A percentile compares a stretch with the other conserved stretches of the same genome.
These are phyloP conservation scores for Tylopilus intermedius DNA, from an alignment of 768 basidiomycete genomes.

Conservation along the genomic window DNA sequence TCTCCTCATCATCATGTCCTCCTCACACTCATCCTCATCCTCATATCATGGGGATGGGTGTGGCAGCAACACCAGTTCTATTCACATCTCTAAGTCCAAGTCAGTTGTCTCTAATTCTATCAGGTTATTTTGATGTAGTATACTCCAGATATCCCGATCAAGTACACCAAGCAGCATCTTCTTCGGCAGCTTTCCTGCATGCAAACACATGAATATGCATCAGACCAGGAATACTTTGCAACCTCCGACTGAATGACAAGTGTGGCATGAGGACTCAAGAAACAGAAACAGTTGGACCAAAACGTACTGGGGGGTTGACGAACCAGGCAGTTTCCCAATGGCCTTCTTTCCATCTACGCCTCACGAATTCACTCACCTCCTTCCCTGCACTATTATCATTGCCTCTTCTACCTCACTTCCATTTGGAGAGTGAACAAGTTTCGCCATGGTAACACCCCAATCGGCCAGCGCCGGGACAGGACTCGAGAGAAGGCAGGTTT, in stretches of 20 bases:
- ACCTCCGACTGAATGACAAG: constrained; percentile 46
- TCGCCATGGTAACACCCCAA: constrained; percentile 65
- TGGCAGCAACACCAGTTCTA: too few species aligned
- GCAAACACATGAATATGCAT: constrained; percentile 90
- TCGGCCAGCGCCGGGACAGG: constrained; percentile 59
- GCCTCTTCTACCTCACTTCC: constrained; percentile 51
- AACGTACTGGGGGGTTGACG: constrained; percentile 76
- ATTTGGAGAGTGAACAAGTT: constrained; percentile 47
- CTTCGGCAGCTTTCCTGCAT: constrained; percentile 39
- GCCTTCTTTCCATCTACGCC: constrained; percentile 58
- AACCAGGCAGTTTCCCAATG: constrained; percentile 94
- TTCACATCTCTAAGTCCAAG: too few species aligned
- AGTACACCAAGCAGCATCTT: constrained; percentile 16
- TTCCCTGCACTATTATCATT: constrained; percentile 47
- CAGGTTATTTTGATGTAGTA: neutral
- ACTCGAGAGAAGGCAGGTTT: constrained; percentile 52
- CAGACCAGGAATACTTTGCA: constrained; percentile 77
- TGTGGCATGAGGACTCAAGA: neutral
- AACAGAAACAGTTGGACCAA: neutral
- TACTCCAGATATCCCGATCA: neutral
- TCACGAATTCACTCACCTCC: constrained; percentile 62
- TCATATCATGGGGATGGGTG: too few species aligned
- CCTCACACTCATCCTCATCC: too few species aligned
- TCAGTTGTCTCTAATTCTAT: constrained; percentile 5
- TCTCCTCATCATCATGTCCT: too few species aligned